Evolutionary conservation across 495 filamentous ascomycete genomes (phyloP), one percentile per base, ranked within the genome.

Genomic region (Neurospora sublineolata): DNA sequence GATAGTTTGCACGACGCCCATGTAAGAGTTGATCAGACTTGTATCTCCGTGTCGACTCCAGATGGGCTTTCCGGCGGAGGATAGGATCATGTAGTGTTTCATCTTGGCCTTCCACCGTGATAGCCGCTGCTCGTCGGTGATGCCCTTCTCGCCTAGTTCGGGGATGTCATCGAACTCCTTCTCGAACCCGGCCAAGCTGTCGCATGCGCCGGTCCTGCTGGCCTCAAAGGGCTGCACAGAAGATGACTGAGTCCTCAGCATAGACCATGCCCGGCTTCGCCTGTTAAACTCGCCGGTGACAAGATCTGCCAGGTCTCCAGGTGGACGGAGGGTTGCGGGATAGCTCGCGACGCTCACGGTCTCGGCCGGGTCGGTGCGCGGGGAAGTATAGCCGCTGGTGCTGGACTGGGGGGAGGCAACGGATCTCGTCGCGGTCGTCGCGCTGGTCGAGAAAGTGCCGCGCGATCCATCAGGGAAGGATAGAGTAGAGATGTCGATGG

Each of bases 1-100:
- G 76, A 98, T 94, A 68, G 96, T 97, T 75, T 98, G 96, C 9
- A 97, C 91, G 18, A 97, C 89, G n/a, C 96, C 96, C 82, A 97
- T 94, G 76, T 94, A 97, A 41, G 90, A 89, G 68, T 93, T 97
- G 74, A 97, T 91, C 41, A 98, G 82, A 23, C 90, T 89, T 73
- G 96, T 87, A 73, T 97, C 93, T 33, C 96, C 96, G 79, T 99
- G 93, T 71, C 96, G 86, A 72, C 93, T 97, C 80, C 93, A 99
- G 42, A 99, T 94, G 5, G 96, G 96, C 78, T 99, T 99, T n/a
- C 96, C 96, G 38, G 96, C 95, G 12, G 93, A 93, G 3, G 96
- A 97, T 0, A 99, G 84, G 76, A 99, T 97, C 75, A 99, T 84
- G 77, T 95, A 99, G 80, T 99, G 95, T 79, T 99, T 99, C 73